A percentile compares a stretch with the other conserved stretches of the same genome.
phyloP scores from a whole-genome alignment of 1,284 basidiomycete species.

The Inonotus obliquus region DNA sequence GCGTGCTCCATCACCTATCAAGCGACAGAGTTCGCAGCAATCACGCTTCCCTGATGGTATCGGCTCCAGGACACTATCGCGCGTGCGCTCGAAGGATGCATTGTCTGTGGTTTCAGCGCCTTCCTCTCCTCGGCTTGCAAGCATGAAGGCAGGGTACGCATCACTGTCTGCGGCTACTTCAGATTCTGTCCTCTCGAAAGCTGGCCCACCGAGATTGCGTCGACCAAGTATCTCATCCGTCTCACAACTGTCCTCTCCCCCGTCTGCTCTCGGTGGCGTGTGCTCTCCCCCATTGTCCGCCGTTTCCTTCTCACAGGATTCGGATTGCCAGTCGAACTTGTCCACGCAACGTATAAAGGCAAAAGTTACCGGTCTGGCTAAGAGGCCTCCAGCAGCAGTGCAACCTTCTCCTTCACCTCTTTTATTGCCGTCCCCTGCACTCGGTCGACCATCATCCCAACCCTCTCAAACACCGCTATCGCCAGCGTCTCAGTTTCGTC shows the following conservation, averaged over 20 bases:
- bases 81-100: slow-evolving; percentile 23
- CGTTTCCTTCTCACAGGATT: slow-evolving; percentile 10
- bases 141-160: neutral
- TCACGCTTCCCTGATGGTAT: slow-evolving; percentile 20
- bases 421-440: slow-evolving; percentile 28
- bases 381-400: slow-evolving; percentile 27
- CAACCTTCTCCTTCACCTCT: slow-evolving; percentile 24
- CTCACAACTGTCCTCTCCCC: slow-evolving; percentile 13
- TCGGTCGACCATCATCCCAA: slow-evolving; percentile 28
- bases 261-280: neutral
- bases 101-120: slow-evolving; percentile 18
- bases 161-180: slow-evolving; percentile 11
- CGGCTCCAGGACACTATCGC: slow-evolving; percentile 21
- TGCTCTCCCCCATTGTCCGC: slow-evolving; percentile 6
- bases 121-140: slow-evolving; percentile 11
- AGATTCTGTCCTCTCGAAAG: slow-evolving; percentile 4
- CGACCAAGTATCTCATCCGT: slow-evolving; percentile 18
- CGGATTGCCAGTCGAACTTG: neutral
- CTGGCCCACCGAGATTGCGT: slow-evolving; percentile 9
- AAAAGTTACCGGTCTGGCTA: slow-evolving; percentile 47
- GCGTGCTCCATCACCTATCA: slow-evolving; percentile 41
- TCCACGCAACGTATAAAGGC: slow-evolving; percentile 47
- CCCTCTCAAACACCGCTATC: slow-evolving; percentile 28
- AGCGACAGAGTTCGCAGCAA: slow-evolving; percentile 27
- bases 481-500: slow-evolving; percentile 35